Percentiles rank a stretch among this genome's conserved stretches.
Evolutionary conservation across 2,329 filamentous ascomycete species (phyloP).

Genomic region (Bipolaris oryzae): DNA sequence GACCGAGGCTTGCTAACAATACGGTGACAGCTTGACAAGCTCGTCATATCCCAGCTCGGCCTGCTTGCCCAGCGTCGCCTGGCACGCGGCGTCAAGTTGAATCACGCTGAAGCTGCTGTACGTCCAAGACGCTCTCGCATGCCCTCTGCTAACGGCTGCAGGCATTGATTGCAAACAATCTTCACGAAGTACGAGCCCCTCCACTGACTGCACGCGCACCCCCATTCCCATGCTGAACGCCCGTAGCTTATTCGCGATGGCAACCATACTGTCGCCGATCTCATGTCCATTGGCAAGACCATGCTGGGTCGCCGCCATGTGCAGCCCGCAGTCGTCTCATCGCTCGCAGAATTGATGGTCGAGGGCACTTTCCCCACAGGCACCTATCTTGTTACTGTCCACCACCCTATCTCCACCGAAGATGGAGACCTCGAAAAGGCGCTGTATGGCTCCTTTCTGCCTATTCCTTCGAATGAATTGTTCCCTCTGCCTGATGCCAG

Average conservation of each 20-base stretch:
- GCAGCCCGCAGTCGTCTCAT: constrained; percentile 77
- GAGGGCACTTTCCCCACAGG: constrained; percentile 92
- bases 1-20: constrained; percentile 30
- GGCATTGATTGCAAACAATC: constrained; percentile 83
- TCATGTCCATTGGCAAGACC: constrained; percentile 88
- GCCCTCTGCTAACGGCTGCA: constrained; percentile 48
- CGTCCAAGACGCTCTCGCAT: constrained; percentile 11
- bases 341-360: constrained; percentile 84
- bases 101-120: constrained; percentile 87
- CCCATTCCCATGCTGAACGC: constrained; percentile 29
- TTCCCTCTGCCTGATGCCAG: constrained; percentile 70
- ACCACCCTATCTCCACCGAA: constrained; percentile 83
- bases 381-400: constrained; percentile 92
- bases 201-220: constrained; percentile 4
- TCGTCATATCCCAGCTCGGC: constrained; percentile 87
- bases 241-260: constrained; percentile 89
- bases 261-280: constrained; percentile 85
- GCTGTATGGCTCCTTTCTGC: constrained; percentile 89
- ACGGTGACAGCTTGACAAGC: constrained; percentile 81
- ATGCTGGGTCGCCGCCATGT: constrained; percentile 95
- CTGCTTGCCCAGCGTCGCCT: constrained; percentile 85
- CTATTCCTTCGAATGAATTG: constrained; percentile 69
- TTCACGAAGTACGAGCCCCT: constrained; percentile 72
- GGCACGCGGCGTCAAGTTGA: constrained; percentile 84
- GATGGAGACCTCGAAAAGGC: constrained; percentile 87